These are phyloP conservation scores for Fremontodendron californicum DNA, from an alignment of 345 rosid genomes.

Conservation along the genomic window DNA sequence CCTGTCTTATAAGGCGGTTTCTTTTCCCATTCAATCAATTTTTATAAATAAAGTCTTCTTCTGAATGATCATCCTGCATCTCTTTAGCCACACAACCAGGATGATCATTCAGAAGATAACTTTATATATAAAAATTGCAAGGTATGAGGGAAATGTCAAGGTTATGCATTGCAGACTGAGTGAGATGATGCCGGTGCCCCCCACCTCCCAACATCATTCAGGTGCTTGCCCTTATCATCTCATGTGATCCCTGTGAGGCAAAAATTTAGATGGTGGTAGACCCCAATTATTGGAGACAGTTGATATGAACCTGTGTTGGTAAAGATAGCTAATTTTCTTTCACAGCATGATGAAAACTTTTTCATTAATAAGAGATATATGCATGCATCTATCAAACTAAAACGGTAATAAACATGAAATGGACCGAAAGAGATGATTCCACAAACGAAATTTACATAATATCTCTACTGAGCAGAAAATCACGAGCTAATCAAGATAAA, in stretches of 20 bases:
- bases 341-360: constrained; percentile 23
- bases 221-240: background rate
- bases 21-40: background rate
- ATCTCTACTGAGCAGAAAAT: background rate
- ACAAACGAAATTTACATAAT: constrained; percentile 8
- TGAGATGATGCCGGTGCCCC: constrained; percentile 28
- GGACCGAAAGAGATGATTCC: constrained; percentile 15
- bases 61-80: constrained; percentile 1
- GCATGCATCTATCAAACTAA: constrained; percentile 21
- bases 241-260: constrained; percentile 17
- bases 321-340: constrained; percentile 18
- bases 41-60: background rate
- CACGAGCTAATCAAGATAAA: background rate
- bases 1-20: constrained; percentile 24
- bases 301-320: constrained; percentile 1
- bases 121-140: too few relatives aligned
- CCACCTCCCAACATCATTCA: constrained; percentile 28
- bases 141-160: constrained; percentile 20
- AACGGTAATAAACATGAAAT: constrained; percentile 1
- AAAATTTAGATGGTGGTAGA: constrained; percentile 22
- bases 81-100: constrained; percentile 31
- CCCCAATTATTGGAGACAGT: constrained; percentile 21
- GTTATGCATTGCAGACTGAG: constrained; percentile 20
- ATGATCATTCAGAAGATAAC: too few relatives aligned
- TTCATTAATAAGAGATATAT: constrained; percentile 23